Evolutionary conservation across 371 early-diverging fungal genomes (phyloP).

Genomic region (Rhizomucor pusillus): DNA sequence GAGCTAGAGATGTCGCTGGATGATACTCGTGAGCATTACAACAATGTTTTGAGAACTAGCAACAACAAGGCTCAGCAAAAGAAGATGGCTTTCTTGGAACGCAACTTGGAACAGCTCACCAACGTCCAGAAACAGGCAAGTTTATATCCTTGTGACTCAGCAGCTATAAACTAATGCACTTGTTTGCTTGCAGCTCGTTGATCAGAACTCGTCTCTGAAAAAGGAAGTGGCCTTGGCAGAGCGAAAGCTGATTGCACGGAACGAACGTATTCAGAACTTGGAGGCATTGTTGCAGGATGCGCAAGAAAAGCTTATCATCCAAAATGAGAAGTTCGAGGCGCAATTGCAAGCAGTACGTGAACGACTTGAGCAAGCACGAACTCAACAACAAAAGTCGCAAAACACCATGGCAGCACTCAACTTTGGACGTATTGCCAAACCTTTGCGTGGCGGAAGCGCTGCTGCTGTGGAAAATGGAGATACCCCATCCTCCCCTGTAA

Average conservation of each 20-base stretch:
- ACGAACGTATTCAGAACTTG: slow-evolving; percentile 90
- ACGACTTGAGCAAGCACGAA: slow-evolving; percentile 69
- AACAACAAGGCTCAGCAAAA: slow-evolving; percentile 85
- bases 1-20: slow-evolving; percentile 94
- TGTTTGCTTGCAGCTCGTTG: slow-evolving; percentile 64
- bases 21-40: slow-evolving; percentile 89
- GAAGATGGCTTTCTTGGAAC: slow-evolving; percentile 94
- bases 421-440: slow-evolving; percentile 89
- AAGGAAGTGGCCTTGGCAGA: slow-evolving; percentile 89
- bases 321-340: slow-evolving; percentile 74
- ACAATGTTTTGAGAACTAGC: slow-evolving; percentile 75
- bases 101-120: slow-evolving; percentile 93
- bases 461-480: slow-evolving; percentile 15
- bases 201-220: slow-evolving; percentile 91
- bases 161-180: neutral
- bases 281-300: slow-evolving; percentile 84
- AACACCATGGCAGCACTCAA: slow-evolving; percentile 58
- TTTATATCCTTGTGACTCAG: neutral
- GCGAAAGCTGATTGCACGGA: slow-evolving; percentile 86
- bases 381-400: slow-evolving; percentile 43
- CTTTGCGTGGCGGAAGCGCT: slow-evolving; percentile 79
- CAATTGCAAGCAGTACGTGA: slow-evolving; percentile 59
- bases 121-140: slow-evolving; percentile 84
- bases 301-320: slow-evolving; percentile 69
- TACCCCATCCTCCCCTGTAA: slow-evolving; percentile 16